These are phyloP conservation scores for Serendipita sp. DNA, from an alignment of 768 basidiomycete genomes.

Conservation along the genomic window DNA sequence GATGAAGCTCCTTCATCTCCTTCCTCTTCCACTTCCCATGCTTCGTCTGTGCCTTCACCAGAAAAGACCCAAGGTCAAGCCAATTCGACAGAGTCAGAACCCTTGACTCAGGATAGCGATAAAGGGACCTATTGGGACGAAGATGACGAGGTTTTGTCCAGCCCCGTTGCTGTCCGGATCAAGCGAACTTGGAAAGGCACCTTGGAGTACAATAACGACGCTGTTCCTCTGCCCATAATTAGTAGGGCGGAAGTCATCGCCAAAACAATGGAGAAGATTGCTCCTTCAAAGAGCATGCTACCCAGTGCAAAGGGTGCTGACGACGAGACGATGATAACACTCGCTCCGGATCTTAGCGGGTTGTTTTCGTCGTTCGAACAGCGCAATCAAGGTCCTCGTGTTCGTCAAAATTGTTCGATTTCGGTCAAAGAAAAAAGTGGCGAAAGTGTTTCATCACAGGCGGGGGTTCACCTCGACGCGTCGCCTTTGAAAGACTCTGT, in stretches of 20 bases:
- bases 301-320: not conserved
- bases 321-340: not conserved
- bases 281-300: not conserved
- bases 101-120: not conserved
- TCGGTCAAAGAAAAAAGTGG: not conserved
- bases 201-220: not conserved
- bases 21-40: not conserved
- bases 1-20: constrained; percentile 46
- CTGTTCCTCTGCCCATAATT: no score
- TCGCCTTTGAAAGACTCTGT: not conserved
- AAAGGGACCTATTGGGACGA: not conserved
- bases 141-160: not conserved
- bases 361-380: not conserved
- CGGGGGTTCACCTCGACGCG: not conserved
- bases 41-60: not conserved
- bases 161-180: not conserved
- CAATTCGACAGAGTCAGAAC: not conserved
- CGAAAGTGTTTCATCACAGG: not conserved
- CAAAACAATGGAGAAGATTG: not conserved
- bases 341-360: not conserved
- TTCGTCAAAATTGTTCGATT: not conserved
- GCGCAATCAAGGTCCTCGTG: not conserved
- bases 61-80: not conserved
- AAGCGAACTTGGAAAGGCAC: not conserved
- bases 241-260: no score